Evolutionary conservation across 148 eudicot species (phyloP), one percentile per base, ranked within the genome.

Genomic region (Camellia lanceoleosa): DNA sequence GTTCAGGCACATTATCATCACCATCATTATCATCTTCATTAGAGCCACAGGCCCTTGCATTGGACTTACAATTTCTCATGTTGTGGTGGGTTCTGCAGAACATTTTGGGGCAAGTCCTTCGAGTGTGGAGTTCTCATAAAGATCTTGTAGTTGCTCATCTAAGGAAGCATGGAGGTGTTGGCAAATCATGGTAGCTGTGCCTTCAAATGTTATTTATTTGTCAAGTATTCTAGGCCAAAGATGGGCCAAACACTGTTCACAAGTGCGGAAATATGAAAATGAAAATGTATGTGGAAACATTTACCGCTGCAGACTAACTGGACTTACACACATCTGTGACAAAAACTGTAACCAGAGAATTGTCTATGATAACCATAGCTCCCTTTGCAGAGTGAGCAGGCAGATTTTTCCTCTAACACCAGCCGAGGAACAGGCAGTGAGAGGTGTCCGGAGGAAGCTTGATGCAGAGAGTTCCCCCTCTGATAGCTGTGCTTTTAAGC

Each of bases 271-370:
- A 78, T 95, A 97, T 83, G 90, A 89, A 61, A 95, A 93, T 23
- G 93, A 95, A 83, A 92, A 79, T 20, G 88, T 95, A 23, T 95
- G 92, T 81, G 99, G 99, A 64, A 95, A 95, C 84, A 91, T 93
- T 94, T 95, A 83, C 71, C 90, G 91, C 78, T 95, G 99, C 95
- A 90, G 83, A 83, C 88, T 95, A 77, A 93, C 99, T 23, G 99
- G 97, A n/a, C 77, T 85, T 77, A 95, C 97, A 47, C 97, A 95
- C 87, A 86, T 95, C 59, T 95, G 99, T 86, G 99, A 95, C 93
- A 90, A 92, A 90, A 95, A 95, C 84, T 95, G 99, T 88, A 89
- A 93, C 87, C 98, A 94, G 92, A 86, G 97, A 85, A 95, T 95
- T 80, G 72, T 95, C 11, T 93, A 93, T 75, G 99, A 91, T 78